Conservation (phyloP, 2,329 filamentous ascomycete genomes). For the Pseudogymnoascus destructans region DNA sequence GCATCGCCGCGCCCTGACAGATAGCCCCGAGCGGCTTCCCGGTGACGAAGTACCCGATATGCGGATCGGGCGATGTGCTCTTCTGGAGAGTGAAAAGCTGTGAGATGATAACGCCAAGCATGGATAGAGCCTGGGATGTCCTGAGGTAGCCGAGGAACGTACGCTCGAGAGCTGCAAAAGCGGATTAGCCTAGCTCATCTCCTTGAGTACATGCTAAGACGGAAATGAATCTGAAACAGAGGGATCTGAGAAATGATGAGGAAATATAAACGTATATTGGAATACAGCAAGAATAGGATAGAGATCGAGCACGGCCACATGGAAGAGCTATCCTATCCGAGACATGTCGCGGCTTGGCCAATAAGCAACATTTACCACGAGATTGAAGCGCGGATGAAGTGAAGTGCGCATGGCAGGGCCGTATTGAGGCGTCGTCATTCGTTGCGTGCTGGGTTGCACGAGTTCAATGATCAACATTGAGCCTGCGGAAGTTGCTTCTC, state of each 20-base stretch:
- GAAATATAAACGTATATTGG: background rate
- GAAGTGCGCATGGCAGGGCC: background rate
- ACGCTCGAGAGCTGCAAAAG: slow-evolving; percentile 50
- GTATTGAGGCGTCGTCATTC: background rate
- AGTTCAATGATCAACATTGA: background rate
- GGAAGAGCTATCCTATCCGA: background rate
- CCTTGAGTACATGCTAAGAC: background rate
- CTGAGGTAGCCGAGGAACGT: slow-evolving; percentile 64
- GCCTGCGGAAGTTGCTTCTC: slow-evolving; percentile 4
- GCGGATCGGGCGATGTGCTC: slow-evolving; percentile 22
- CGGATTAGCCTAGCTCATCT: background rate
- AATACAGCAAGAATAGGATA: background rate
- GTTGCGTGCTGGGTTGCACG: background rate
- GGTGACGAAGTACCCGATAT: slow-evolving; percentile 45
- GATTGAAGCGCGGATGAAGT: background rate
- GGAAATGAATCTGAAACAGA: background rate
- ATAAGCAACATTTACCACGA: background rate
- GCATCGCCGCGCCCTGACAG: slow-evolving; percentile 31
- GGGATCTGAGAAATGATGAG: background rate
- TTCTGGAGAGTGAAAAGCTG: slow-evolving; percentile 49
- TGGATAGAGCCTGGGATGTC: slow-evolving; percentile 55
- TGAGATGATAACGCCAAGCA: slow-evolving; percentile 50
- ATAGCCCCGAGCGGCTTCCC: slow-evolving; percentile 43
- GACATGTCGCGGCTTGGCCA: background rate
- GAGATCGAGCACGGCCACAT: slow-evolving; percentile 6